Base-by-base conservation (phyloP, 1,284 basidiomycete genomes). In the Sporisorium exsertum region DNA sequence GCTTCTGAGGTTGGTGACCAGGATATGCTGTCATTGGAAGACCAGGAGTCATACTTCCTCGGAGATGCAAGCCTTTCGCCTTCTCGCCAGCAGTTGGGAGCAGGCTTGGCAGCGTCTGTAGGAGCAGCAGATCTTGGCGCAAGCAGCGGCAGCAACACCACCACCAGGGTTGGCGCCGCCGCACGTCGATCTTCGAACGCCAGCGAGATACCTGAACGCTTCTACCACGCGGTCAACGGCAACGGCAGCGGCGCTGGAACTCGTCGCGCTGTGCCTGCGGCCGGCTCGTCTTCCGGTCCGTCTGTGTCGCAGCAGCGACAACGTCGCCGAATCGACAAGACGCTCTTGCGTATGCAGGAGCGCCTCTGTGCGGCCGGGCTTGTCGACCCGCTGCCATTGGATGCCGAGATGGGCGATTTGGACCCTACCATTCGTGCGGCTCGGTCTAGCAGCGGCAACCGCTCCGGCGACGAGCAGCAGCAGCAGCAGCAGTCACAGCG, bases 401-500 rank as follows among this genome's bases (percentile, higher is more conserved):
- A 81, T 33, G 81, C 83, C 24, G 81, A 82, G 40, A 76, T 82
- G 78, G 73, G 75, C 45, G 83, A 84, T 56, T 53, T 85, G 27
- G 84, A 84, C 45, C 60, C 70, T 6, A 72, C 64, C 7, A 59
- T 66, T 10, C 59, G 26, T 5, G 13, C 42, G 15, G 47, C 29
- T 12, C 57, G 61, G 15, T 29, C 56, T 15, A 42, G 32, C 37
- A 16, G 13, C 42, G 50, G 55, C 56, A 45, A 64, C 43, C 63
- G 51, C 9, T 58, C 63, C 18, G 46, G 59, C 43, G 59, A 61
- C 18, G 59, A 68, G 16, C 33, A 54, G 58, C 46, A 43, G 32
- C 47, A 33, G 26, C 53, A 42, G 12, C 18, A 37, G 24, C 51
- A 46, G 15, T 42, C 27, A 4, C 16, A 35, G 42, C 52, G 32